Conservation (phyloP, 2,329 filamentous ascomycete genomes). For the Fusarium luffae region DNA sequence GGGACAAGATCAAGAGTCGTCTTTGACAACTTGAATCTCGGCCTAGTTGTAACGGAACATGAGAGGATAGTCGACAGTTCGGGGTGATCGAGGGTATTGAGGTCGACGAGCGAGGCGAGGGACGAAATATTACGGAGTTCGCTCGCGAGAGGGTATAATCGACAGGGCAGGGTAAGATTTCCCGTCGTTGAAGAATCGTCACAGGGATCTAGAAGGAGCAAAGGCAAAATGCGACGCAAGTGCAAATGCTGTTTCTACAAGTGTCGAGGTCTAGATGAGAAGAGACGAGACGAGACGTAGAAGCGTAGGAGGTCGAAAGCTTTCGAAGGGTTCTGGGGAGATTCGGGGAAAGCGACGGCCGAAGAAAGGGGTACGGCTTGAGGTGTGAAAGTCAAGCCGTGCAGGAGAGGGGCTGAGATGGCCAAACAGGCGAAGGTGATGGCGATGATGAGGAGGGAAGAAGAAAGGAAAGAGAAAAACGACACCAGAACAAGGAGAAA, state of each 20-base stretch:
- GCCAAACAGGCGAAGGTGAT: conserved; percentile 45
- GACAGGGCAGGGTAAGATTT: conserved; percentile 37
- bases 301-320: conserved; percentile 32
- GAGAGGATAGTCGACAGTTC: conserved; percentile 41
- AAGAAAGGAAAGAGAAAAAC: conserved; percentile 40
- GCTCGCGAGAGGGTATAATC: conserved; percentile 36
- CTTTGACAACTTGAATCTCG: conserved; percentile 48
- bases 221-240: conserved; percentile 42
- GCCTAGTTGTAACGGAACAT: conserved; percentile 50
- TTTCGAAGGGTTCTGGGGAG: conserved; percentile 34
- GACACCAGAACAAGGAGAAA: conserved; percentile 47
- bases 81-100: conserved; percentile 33
- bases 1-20: conserved; percentile 48
- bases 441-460: conserved; percentile 43
- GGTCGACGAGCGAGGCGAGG: conserved; percentile 28
- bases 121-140: conserved; percentile 46
- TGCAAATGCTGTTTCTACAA: conserved; percentile 45
- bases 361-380: conserved; percentile 50
- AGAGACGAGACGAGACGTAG: conserved; percentile 32
- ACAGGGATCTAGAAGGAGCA: conserved; percentile 44
- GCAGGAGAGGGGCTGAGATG: conserved; percentile 41
- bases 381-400: conserved; percentile 35
- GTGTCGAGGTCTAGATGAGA: conserved; percentile 45
- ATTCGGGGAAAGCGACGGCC: conserved; percentile 40
- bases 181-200: conserved; percentile 41